phyloP scores from a whole-genome alignment of 345 rosid genomes.

The Firmiana major region DNA sequence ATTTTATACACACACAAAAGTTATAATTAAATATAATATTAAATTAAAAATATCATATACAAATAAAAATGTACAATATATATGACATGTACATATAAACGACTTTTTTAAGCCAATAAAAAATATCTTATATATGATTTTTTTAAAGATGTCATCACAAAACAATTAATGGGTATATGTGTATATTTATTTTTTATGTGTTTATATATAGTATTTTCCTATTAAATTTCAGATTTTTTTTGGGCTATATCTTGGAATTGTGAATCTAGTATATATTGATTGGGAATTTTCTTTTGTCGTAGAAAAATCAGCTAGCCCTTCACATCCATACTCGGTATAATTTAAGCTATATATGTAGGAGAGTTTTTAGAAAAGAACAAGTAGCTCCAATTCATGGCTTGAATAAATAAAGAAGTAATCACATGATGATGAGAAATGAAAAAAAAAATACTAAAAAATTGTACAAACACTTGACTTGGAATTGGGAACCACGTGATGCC shows the following conservation, averaged over 20 bases:
- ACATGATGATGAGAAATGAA: not conserved
- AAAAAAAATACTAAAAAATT: not conserved
- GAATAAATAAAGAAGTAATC: not conserved
- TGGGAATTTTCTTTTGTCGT: not conserved
- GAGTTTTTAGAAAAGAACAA: not conserved
- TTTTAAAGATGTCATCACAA: no score
- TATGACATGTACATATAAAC: no score
- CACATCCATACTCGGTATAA: not conserved
- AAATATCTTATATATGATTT: no score
- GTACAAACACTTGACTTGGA: conserved; percentile 34
- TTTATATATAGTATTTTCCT: no score
- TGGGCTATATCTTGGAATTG: not conserved
- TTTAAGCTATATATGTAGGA: not conserved
- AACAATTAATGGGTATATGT: no score
- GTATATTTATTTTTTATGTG: no score
- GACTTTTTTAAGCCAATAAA: no score
- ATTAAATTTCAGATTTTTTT: not conserved
- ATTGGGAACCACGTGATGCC: conserved; percentile 85
- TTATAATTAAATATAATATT: no score
- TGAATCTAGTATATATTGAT: not conserved
- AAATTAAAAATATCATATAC: no score
- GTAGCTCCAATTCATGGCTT: not conserved
- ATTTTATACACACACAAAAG: no score
- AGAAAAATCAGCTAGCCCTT: not conserved
- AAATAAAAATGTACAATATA: no score